Percentiles rank a stretch among this genome's conserved stretches.
Conservation (phyloP, 2,329 filamentous ascomycete species). For the Paraphoma chrysanthemicola region DNA sequence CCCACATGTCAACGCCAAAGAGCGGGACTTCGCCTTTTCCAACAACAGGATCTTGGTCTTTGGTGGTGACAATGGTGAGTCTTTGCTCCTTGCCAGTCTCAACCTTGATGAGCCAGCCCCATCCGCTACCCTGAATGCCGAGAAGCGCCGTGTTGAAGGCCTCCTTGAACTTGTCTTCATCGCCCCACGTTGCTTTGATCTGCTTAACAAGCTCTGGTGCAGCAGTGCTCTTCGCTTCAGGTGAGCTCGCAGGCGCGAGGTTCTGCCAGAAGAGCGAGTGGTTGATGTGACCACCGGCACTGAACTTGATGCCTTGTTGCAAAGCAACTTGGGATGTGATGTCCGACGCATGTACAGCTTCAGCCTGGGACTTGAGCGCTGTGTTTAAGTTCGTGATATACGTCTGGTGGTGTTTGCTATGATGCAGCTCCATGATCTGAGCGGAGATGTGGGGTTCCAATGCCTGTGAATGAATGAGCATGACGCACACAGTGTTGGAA, state of each 20-base stretch:
- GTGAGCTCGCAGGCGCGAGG: slow-evolving; percentile 67
- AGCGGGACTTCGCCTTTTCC: slow-evolving; percentile 69
- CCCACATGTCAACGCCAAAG: slow-evolving; percentile 88
- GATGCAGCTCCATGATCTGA: slow-evolving; percentile 83
- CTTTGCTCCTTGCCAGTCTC: slow-evolving; percentile 57
- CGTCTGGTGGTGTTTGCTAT: slow-evolving; percentile 79
- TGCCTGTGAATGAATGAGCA: slow-evolving; percentile 56
- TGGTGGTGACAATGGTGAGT: slow-evolving; percentile 78
- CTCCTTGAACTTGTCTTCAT: slow-evolving; percentile 68
- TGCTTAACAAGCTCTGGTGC: slow-evolving; percentile 67
- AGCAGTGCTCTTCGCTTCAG: slow-evolving; percentile 62
- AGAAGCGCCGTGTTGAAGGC: slow-evolving; percentile 71
- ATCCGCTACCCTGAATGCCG: slow-evolving; percentile 81
- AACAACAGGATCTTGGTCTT: slow-evolving; percentile 82
- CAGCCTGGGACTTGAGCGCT: slow-evolving; percentile 66
- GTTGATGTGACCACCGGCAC: slow-evolving; percentile 92
- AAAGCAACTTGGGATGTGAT: slow-evolving; percentile 70
- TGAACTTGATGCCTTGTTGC: slow-evolving; percentile 80
- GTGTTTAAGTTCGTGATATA: slow-evolving; percentile 80
- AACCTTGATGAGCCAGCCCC: slow-evolving; percentile 84
- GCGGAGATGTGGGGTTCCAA: slow-evolving; percentile 76
- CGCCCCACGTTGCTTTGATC: slow-evolving; percentile 73
- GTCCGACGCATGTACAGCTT: slow-evolving; percentile 64
- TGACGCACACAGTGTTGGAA: background rate
- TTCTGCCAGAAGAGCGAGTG: slow-evolving; percentile 94